Base-by-base conservation (phyloP, 768 basidiomycete genomes). In the Leccinum broughii region DNA sequence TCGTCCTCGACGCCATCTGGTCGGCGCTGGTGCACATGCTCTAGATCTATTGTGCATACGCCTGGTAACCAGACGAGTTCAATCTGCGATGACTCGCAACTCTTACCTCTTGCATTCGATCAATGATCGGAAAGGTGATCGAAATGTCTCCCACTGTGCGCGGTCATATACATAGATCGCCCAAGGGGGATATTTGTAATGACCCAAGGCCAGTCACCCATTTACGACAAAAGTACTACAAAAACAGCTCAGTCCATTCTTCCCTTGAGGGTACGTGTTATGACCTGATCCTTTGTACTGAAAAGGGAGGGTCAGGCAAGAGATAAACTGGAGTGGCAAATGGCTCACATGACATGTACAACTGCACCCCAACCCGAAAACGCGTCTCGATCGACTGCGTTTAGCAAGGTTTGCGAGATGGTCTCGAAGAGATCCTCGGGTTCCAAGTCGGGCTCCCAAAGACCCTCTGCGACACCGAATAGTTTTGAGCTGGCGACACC, bases 371-470 rank as follows among this genome's bases (percentile, higher is more conserved):
- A 98, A 61, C 97, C 97, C 57, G 95, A 97, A 74, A 86, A 93
- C 22, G 96, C 95, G 76, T 98, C 97, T 51, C 97, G 84, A 72
- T 99, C 97, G 35, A 98, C 89, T 6, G 94, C 92, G 68, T 95
- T 98, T 75, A 98, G 75, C 61, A 99, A 76, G 7, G 95, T 95
- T 76, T 99, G 97, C 30, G 93, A 94, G 69, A 98, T 95, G 2
- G 97, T 98, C 80, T 99, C 97, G 70, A 99, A 99, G 51, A 99
- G 78, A 74, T 98, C 97, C 70, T 98, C 97, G 14, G 95, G 86
- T 72, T 89, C 95, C 73, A 99, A 80, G 74, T 95, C 92, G 9
- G 96, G 95, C 76, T 99, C 97, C 97, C 97, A 99, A 32, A 99
- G 82, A 3, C 95, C 94, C 75, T 99, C 97, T 46, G 97, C 97